A percentile compares a stretch with the other conserved stretches of the same genome.
These are phyloP conservation scores for Jatropha multifida DNA, from an alignment of 441 rosid genomes.

Conservation along the genomic window DNA sequence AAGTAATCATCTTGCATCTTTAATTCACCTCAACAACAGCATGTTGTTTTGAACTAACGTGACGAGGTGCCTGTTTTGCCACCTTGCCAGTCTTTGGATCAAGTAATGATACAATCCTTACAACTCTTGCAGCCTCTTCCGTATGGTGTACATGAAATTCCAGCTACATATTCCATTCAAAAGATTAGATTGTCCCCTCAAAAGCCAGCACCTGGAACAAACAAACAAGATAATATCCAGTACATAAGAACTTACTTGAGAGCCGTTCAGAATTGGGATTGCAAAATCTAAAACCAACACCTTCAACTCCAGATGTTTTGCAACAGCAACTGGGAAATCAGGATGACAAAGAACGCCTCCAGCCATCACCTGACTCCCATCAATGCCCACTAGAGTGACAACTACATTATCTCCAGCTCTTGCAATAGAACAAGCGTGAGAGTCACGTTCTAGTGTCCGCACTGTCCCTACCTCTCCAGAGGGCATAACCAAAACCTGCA, in stretches of 20 bases:
- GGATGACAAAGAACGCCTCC: constrained; percentile 96
- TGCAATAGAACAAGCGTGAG: constrained; percentile 64
- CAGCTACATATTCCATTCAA: constrained; percentile 47
- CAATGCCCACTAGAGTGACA: constrained; percentile 72
- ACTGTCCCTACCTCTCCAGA: constrained; percentile 77
- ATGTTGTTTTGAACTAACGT: constrained; percentile 73
- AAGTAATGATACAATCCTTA: constrained; percentile 59
- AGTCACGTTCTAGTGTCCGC: constrained; percentile 70
- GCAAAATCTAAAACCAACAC: constrained; percentile 73
- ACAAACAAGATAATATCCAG: not conserved
- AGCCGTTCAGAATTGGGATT: constrained; percentile 80
- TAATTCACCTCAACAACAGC: constrained; percentile 75
- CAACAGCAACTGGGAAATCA: constrained; percentile 71
- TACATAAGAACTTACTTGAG: constrained; percentile 52
- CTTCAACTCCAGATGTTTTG: constrained; percentile 73
- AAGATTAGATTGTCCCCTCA: constrained; percentile 20
- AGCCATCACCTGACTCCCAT: constrained; percentile 62
- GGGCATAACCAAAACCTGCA: constrained; percentile 87
- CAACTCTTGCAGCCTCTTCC: constrained; percentile 80
- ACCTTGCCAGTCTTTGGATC: constrained; percentile 92
- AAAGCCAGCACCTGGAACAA: not conserved
- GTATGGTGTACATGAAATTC: constrained; percentile 92
- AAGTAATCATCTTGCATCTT: not conserved
- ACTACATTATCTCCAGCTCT: constrained; percentile 91
- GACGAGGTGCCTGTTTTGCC: constrained; percentile 77